Base-by-base conservation (phyloP, 2,329 filamentous ascomycete species). In the Furcasterigmium furcatum region DNA sequence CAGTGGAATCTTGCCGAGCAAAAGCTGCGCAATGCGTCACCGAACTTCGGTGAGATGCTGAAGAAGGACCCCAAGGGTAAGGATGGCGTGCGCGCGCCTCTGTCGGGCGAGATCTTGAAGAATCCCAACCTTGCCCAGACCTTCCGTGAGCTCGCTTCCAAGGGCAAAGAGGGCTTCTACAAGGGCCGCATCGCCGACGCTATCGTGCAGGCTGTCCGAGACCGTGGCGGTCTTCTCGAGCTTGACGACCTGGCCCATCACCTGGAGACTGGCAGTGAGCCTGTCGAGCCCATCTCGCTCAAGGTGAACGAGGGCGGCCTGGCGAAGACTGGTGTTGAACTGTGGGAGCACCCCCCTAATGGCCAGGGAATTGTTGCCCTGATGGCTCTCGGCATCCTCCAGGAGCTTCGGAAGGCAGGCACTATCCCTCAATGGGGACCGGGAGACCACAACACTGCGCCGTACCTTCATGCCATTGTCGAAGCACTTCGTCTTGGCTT, bases 291-390 rank as follows among this genome's bases (percentile, higher is more conserved):
- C 14, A 94, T 97, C 54, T 91, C 87, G 0, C 74, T 96, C 41
- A 82, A 85, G 49, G 92, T 91, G 65, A 77, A 72, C 1, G 85
- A 50, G 3, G 51, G 53, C 6, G 52, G 65, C 9, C 46, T 44
- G 16, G 46, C 57, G 24, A 46, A 53, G 42, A 65, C 72, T 12
- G 82, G 83, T 9, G 77, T 96, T 35, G 84, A 95, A 59, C 72
- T 99, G 1, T 97, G 92, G 92, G 94, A 99, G 61, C 92, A 97
- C 61, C 91, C 92, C 29, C 94, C 94, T 9, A 97, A 97, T 58
- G 91, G 94, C 0, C 94, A 97, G 67, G 94, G 94, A 2, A 91
- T 97, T 52, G 88, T 97, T 3, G 94, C 94, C 0, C 72, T 97
- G 25, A 96, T 97, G 85, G 88, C 94, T 0, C 74, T 99, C 1